phyloP scores from a whole-genome alignment of 2,329 filamentous ascomycete genomes.

The Neoascochyta sp. region DNA sequence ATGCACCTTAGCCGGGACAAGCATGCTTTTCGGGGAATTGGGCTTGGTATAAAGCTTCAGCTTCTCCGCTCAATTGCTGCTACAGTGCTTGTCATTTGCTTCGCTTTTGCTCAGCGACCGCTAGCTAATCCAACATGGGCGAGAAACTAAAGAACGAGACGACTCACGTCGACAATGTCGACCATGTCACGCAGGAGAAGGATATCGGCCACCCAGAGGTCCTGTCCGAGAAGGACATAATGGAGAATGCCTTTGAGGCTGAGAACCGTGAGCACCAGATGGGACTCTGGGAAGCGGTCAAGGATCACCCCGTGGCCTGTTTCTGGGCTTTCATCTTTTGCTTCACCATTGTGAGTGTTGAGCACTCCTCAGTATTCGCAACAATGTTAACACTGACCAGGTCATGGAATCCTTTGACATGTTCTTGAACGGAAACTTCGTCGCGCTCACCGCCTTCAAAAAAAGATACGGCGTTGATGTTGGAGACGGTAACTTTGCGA shows the following conservation, averaged over 20 bases:
- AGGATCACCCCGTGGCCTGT: conserved; percentile 50
- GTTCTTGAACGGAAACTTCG: conserved; percentile 58
- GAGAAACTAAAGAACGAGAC: conserved; percentile 4
- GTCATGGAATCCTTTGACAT: conserved; percentile 63
- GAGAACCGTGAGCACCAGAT: conserved; percentile 54
- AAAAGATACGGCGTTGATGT: conserved; percentile 46
- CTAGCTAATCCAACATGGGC: conserved; percentile 7
- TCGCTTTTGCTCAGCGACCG: conserved; percentile 6
- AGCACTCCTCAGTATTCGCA: not conserved
- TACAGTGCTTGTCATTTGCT: conserved; percentile 9
- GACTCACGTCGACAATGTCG: conserved; percentile 5
- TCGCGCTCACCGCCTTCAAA: conserved; percentile 50
- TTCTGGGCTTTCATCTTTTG: conserved; percentile 56
- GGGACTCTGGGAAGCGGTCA: conserved; percentile 48
- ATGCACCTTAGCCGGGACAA: conserved; percentile 4
- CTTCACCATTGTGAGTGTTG: conserved; percentile 48
- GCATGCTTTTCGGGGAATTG: not conserved
- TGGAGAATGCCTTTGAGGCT: conserved; percentile 49
- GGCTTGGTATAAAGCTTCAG: conserved; percentile 9
- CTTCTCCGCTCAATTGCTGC: conserved; percentile 6
- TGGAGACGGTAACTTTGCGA: conserved; percentile 33
- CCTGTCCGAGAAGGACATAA: conserved; percentile 18
- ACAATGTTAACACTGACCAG: conserved; percentile 31
- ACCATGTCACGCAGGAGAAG: conserved; percentile 8
- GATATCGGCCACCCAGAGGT: conserved; percentile 14